Conservation (phyloP, 441 rosid species). For the Lepidium campestre region DNA sequence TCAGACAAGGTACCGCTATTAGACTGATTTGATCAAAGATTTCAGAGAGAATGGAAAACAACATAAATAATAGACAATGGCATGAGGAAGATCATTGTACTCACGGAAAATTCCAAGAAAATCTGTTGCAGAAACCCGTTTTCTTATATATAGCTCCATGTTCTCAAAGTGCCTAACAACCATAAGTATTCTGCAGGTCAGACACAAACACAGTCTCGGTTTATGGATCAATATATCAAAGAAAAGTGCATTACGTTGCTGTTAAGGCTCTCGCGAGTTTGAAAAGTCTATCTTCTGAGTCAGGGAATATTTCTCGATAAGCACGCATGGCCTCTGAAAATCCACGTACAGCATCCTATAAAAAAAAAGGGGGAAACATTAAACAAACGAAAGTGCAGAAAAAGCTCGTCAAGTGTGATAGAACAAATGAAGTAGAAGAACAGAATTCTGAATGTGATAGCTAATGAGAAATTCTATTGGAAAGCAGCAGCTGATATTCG, state of each 20-base stretch:
- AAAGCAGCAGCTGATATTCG: neutral
- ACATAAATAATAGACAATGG: conserved; percentile 6
- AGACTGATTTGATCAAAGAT: conserved; percentile 7
- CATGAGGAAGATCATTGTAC: conserved; percentile 32
- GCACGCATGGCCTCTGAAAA: conserved; percentile 91
- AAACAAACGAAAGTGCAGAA: neutral
- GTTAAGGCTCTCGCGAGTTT: conserved; percentile 70
- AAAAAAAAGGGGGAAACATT: neutral
- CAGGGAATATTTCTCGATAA: conserved; percentile 88
- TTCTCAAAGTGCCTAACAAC: conserved; percentile 68
- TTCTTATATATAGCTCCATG: conserved; percentile 50
- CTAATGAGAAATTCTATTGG: neutral
- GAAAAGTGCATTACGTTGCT: conserved; percentile 43
- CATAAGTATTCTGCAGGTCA: neutral
- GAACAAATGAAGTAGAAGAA: conserved; percentile 15
- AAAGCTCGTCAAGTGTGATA: conserved; percentile 3
- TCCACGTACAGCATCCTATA: conserved; percentile 71
- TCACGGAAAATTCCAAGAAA: conserved; percentile 62
- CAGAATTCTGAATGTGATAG: conserved; percentile 11
- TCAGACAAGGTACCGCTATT: conserved; percentile 1
- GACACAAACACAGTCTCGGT: neutral
- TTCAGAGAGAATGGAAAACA: conserved; percentile 1
- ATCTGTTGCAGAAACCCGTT: conserved; percentile 50
- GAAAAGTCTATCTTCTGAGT: conserved; percentile 75
- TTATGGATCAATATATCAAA: conserved; percentile 1